Conservation (phyloP, 192 early-diverging fungal genomes). For the Allomyces javanicus region DNA sequence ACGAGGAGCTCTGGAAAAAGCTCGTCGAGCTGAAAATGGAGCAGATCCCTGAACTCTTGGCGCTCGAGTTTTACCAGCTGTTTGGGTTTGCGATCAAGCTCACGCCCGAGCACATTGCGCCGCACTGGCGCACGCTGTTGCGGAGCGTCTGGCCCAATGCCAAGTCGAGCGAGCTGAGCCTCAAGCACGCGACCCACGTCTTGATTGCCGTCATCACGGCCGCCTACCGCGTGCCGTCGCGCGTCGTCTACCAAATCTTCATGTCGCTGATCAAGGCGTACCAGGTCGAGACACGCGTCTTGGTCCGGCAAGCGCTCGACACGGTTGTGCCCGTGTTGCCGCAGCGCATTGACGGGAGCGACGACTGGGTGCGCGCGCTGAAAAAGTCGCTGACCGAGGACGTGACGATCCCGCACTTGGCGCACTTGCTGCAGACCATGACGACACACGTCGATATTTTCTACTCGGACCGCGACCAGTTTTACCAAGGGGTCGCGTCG, state of each 20-base stretch:
- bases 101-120: too few species aligned
- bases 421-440: too few species aligned
- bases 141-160: too few species aligned
- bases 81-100: too few species aligned
- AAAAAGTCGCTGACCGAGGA: too few species aligned
- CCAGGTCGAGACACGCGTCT: constrained; percentile 61
- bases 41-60: neutral
- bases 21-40: neutral
- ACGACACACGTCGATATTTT: too few species aligned
- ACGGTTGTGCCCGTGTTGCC: constrained; percentile 82
- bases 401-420: too few species aligned
- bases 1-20: too few species aligned
- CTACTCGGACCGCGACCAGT: too few species aligned
- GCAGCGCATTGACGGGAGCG: constrained; percentile 36
- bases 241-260: constrained; percentile 73
- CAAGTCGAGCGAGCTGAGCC: constrained; percentile 70
- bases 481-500: too few species aligned
- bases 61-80: too few species aligned
- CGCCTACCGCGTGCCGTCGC: constrained; percentile 75
- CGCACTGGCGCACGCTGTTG: too few species aligned
- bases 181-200: constrained; percentile 91
- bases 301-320: constrained; percentile 89
- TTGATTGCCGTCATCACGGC: constrained; percentile 80
- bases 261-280: constrained; percentile 70
- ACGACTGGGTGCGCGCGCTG: neutral